Percentiles rank a stretch among this genome's conserved stretches.
phyloP scores from a whole-genome alignment of 2,329 filamentous ascomycete species.

The Fusarium caatingaense region DNA sequence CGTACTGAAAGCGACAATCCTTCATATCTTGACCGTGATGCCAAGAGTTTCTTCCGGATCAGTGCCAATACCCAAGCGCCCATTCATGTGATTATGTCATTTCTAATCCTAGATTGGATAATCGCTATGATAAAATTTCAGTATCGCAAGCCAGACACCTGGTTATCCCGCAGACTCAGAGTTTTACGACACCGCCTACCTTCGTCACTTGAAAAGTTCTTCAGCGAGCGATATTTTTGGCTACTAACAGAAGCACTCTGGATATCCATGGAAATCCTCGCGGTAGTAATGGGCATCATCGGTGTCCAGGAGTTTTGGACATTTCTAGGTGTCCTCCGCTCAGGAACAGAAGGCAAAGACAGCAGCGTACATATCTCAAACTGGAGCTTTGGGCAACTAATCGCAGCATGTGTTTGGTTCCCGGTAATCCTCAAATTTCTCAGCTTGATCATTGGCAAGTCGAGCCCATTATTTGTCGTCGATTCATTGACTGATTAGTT shows the following conservation, averaged over 20 bases:
- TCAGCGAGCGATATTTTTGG: fast-evolving
- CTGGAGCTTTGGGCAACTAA: conserved; percentile 12
- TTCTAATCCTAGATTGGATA: background rate
- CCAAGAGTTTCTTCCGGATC: background rate
- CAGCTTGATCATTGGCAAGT: background rate
- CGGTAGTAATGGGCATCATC: background rate
- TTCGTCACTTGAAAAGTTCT: fast-evolving
- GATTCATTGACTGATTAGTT: background rate
- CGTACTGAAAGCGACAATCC: fast-evolving
- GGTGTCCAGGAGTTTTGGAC: background rate
- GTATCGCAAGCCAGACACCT: fast-evolving
- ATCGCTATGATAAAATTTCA: fast-evolving
- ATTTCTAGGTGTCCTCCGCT: background rate
- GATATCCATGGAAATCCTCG: background rate
- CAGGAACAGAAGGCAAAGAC: fast-evolving
- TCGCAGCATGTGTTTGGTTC: conserved; percentile 8
- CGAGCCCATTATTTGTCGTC: too few relatives aligned
- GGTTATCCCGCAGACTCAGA: fast-evolving
- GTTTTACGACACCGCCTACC: fast-evolving
- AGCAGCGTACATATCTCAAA: background rate
- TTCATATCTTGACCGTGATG: background rate
- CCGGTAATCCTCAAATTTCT: background rate
- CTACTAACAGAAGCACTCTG: background rate
- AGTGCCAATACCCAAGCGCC: background rate
- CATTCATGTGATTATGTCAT: background rate